Evolutionary conservation across 805 yeast genomes (phyloP).

Genomic region (Ogataea zsoltii): DNA sequence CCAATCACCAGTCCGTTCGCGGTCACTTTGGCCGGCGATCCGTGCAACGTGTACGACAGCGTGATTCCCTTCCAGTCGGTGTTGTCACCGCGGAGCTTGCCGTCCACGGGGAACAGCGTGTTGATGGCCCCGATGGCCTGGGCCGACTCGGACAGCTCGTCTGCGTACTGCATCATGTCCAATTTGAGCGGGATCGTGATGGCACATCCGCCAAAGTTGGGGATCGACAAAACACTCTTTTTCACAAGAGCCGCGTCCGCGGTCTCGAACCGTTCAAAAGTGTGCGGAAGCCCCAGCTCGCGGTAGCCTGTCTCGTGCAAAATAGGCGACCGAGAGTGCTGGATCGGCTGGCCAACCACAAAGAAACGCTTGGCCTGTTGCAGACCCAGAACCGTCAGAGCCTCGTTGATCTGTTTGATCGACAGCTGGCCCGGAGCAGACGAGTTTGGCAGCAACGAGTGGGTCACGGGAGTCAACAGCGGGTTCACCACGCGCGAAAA

Average conservation of each 20-base stretch:
- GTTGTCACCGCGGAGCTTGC: conserved; percentile 72
- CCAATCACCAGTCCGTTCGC: conserved; percentile 81
- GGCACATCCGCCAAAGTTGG: conserved; percentile 86
- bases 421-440: conserved; percentile 83
- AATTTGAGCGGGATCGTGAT: conserved; percentile 92
- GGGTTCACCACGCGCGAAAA: conserved; percentile 76
- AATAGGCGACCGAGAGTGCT: conserved; percentile 86
- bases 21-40: conserved; percentile 48
- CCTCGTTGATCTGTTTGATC: conserved; percentile 60
- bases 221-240: conserved; percentile 45
- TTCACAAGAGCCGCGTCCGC: conserved; percentile 58
- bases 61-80: conserved; percentile 94
- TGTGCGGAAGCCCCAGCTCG: conserved; percentile 75
- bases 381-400: conserved; percentile 63
- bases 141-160: conserved; percentile 75
- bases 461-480: conserved; percentile 82
- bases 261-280: conserved; percentile 68
- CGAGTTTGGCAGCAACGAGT: conserved; percentile 60
- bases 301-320: conserved; percentile 81
- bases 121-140: conserved; percentile 89
- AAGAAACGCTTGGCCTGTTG: conserved; percentile 57
- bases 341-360: conserved; percentile 79
- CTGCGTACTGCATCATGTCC: conserved; percentile 68
- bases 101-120: conserved; percentile 65
- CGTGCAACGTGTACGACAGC: conserved; percentile 62